phyloP scores from a whole-genome alignment of 2,329 filamentous ascomycete species.

The Coniella lustricola region DNA sequence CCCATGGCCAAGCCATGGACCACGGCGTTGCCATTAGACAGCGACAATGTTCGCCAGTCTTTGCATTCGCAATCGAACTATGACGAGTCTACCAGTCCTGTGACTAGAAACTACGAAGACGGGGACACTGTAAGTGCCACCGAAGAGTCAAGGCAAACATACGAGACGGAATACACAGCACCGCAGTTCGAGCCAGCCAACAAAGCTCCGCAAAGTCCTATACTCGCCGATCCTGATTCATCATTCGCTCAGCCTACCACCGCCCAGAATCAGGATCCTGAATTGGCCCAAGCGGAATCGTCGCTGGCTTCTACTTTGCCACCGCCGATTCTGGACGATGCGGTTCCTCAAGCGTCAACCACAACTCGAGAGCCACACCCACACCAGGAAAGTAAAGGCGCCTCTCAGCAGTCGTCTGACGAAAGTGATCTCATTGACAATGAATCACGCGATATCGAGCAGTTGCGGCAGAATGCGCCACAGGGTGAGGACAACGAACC shows the following conservation, averaged over 20 bases:
- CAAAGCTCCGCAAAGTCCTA: no score
- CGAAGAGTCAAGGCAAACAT: no score
- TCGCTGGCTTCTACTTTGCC: not conserved
- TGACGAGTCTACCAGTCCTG: slow-evolving; percentile 21
- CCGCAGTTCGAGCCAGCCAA: no score
- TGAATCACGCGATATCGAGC: no score
- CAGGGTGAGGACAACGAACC: no score
- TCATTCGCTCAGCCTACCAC: no score
- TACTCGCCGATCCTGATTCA: no score
- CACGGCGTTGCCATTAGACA: not conserved
- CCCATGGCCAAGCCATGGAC: not conserved
- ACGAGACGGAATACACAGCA: no score
- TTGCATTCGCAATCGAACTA: not conserved
- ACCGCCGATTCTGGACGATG: not conserved
- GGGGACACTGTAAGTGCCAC: slow-evolving; percentile 23
- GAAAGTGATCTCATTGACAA: no score
- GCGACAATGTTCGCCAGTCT: not conserved
- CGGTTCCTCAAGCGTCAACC: not conserved
- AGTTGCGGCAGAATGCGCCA: no score
- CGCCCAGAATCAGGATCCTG: not conserved
- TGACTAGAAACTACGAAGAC: slow-evolving; percentile 25
- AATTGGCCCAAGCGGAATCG: not conserved
- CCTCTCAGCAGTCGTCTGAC: no score
- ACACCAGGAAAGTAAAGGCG: no score
- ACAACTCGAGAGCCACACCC: not conserved